Conservation (phyloP, 495 filamentous ascomycete genomes). For the Podospora pseudoanserina region DNA sequence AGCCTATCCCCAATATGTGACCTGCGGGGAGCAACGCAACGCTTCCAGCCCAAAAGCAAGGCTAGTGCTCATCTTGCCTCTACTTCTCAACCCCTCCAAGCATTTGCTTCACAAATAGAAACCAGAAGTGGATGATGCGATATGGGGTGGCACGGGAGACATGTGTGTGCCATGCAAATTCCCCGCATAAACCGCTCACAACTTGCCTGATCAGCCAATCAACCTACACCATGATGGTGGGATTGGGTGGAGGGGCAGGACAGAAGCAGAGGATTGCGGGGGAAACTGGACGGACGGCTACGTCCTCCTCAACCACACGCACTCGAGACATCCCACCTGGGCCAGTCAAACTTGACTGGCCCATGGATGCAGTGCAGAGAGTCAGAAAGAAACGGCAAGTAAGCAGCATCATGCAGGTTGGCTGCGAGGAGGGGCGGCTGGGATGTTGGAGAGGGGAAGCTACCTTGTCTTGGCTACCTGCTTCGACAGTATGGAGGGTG, state of each 20-base stretch:
- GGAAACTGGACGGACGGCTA: not conserved
- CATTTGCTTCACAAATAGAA: not conserved
- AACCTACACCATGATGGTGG: not conserved
- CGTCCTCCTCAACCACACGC: not conserved
- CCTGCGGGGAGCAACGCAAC: not conserved
- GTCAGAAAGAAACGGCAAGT: no score
- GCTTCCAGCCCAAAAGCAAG: not conserved
- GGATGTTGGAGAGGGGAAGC: not conserved
- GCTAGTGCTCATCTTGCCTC: not conserved
- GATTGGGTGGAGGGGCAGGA: not conserved
- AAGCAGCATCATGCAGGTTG: not conserved
- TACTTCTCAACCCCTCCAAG: not conserved
- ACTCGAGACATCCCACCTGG: not conserved
- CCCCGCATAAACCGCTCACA: constrained; percentile 7
- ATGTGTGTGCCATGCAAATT: not conserved
- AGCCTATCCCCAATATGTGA: not conserved
- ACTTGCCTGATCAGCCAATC: constrained; percentile 2
- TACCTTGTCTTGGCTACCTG: not conserved
- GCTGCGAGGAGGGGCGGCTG: not conserved
- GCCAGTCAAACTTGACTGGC: no score
- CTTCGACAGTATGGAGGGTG: not conserved
- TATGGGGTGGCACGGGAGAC: not conserved
- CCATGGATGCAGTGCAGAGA: no score
- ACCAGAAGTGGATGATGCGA: not conserved
- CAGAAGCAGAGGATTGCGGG: not conserved